Evolutionary conservation across 805 yeast genomes (phyloP).

Genomic region (Starmerella stigmatis): DNA sequence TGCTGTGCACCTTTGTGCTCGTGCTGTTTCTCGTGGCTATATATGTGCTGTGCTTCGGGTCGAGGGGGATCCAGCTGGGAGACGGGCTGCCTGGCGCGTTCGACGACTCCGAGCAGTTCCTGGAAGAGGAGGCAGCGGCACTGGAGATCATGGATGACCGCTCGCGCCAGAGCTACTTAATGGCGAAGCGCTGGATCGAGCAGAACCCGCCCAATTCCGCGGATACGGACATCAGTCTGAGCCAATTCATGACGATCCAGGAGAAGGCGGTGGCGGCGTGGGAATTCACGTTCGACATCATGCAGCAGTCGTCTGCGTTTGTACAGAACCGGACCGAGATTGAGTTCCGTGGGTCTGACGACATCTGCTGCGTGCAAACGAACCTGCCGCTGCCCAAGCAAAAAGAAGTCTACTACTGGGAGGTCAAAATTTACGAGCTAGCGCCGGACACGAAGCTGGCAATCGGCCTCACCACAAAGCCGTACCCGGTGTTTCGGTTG

Average conservation of each 20-base stretch:
- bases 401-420: conserved; percentile 83
- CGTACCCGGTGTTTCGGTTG: conserved; percentile 85
- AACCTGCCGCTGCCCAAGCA: conserved; percentile 75
- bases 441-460: conserved; percentile 45
- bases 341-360: conserved; percentile 39
- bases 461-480: conserved; percentile 72
- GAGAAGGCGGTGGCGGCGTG: conserved; percentile 85
- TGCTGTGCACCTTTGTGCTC: conserved; percentile 12
- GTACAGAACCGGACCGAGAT: conserved; percentile 57
- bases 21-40: conserved; percentile 10
- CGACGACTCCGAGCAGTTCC: conserved; percentile 52
- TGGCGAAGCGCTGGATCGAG: conserved; percentile 42
- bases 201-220: conserved; percentile 36
- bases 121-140: conserved; percentile 52
- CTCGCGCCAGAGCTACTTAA: conserved; percentile 52
- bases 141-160: conserved; percentile 48
- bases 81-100: conserved; percentile 46
- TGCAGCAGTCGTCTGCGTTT: conserved; percentile 43
- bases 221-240: conserved; percentile 38
- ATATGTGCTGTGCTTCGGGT: conserved; percentile 16
- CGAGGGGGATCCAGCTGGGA: conserved; percentile 30
- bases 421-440: conserved; percentile 67
- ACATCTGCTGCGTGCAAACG: conserved; percentile 55
- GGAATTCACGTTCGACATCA: conserved; percentile 52
- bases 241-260: conserved; percentile 59